A percentile compares a stretch with the other conserved stretches of the same genome.
Conservation (phyloP, 352 stramenopile genomes). For the Globisporangium parvum region DNA sequence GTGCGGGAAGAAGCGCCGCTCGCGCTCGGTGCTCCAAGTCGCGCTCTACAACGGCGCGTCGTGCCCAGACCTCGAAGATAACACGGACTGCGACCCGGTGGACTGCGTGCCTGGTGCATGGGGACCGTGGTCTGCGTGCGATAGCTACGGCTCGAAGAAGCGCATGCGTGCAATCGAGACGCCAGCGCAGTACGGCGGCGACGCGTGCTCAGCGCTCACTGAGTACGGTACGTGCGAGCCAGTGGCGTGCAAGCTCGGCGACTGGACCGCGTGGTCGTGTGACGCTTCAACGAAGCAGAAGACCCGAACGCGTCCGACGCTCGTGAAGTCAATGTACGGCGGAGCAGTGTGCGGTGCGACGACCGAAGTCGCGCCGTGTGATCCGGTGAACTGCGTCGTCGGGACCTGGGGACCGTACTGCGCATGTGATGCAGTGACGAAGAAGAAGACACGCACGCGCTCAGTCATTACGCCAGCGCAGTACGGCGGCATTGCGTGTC, state of each 20-base stretch:
- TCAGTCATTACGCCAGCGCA: conserved; percentile 21
- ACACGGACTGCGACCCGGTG: conserved; percentile 22
- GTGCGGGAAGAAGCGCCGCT: conserved; percentile 26
- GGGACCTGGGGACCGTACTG: conserved; percentile 24
- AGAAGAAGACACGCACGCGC: conserved; percentile 25
- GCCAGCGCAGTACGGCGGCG: conserved; percentile 31
- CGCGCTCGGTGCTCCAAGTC: conserved; percentile 27
- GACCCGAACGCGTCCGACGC: conserved; percentile 26
- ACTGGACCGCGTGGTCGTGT: conserved; percentile 38
- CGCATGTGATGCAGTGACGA: conserved; percentile 21
- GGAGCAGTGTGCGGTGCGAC: conserved; percentile 25
- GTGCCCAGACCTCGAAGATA: conserved; percentile 26
- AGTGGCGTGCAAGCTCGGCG: conserved; percentile 36
- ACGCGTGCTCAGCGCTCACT: conserved; percentile 20
- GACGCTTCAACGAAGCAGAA: conserved; percentile 23
- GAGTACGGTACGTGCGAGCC: conserved; percentile 30
- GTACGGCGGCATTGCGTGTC: conserved; percentile 33
- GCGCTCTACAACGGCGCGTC: conserved; percentile 25
- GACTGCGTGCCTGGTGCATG: conserved; percentile 35
- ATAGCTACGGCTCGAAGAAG: conserved; percentile 24
- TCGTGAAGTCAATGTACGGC: conserved; percentile 26
- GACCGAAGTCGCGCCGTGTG: conserved; percentile 25
- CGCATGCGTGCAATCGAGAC: conserved; percentile 22
- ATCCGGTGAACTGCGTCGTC: conserved; percentile 46
- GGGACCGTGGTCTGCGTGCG: conserved; percentile 25